Percentiles rank a stretch among this genome's conserved stretches.
Evolutionary conservation across 495 filamentous ascomycete species (phyloP).

Genomic region (Bryoglossum gracile): DNA sequence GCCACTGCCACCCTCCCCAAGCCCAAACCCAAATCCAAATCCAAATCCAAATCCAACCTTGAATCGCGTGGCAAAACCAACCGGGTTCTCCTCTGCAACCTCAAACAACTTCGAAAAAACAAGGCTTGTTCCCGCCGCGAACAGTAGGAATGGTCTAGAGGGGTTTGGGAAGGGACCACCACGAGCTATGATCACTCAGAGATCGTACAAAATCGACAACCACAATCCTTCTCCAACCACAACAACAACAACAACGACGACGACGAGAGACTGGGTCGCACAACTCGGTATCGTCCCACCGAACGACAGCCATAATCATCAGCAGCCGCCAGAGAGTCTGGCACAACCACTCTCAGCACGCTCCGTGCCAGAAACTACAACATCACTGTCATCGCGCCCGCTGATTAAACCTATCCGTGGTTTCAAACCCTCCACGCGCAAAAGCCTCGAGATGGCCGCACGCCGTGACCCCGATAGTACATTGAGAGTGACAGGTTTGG

Average conservation of each 20-base stretch:
- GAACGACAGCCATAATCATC: not conserved
- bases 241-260: too few species aligned
- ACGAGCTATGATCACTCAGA: constrained; percentile 24
- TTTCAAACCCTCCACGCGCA: constrained; percentile 44
- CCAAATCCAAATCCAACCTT: too few species aligned
- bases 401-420: constrained; percentile 40
- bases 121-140: constrained; percentile 1
- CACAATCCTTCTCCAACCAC: too few species aligned
- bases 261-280: constrained; percentile 23
- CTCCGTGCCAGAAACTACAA: not conserved
- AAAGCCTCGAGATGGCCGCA: constrained; percentile 42
- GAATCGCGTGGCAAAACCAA: too few species aligned
- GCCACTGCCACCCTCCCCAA: too few species aligned
- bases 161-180: constrained; percentile 6
- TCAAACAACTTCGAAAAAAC: not conserved
- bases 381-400: constrained; percentile 4
- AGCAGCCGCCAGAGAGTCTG: constrained; percentile 13
- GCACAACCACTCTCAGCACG: constrained; percentile 10
- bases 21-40: too few species aligned
- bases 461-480: constrained; percentile 39
- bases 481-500: constrained; percentile 41
- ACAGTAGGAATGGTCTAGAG: constrained; percentile 5
- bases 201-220: constrained; percentile 20
- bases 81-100: not conserved
- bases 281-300: constrained; percentile 12